Conservation (phyloP, 2,329 filamentous ascomycete species). For the Didymellaceae sp. region DNA sequence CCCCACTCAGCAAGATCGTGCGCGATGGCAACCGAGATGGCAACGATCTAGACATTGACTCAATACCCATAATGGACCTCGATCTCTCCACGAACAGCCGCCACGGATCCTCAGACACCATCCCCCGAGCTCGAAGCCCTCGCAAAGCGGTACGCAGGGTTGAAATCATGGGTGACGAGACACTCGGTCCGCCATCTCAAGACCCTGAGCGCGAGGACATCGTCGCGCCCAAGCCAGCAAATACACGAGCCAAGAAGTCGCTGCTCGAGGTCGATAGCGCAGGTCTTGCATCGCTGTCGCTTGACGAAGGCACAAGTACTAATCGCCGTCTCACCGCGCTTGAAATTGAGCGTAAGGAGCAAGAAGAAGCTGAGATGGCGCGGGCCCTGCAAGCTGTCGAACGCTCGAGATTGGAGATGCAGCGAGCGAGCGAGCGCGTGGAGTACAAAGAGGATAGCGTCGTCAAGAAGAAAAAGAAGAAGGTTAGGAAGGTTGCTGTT, state of each 20-base stretch:
- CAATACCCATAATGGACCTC: conserved; percentile 94
- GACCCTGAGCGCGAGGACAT: conserved; percentile 39
- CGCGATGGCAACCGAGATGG: conserved; percentile 68
- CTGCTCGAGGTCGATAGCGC: conserved; percentile 88
- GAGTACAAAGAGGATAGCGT: conserved; percentile 72
- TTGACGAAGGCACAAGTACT: conserved; percentile 58
- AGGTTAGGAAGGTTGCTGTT: conserved; percentile 53
- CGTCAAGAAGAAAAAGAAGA: conserved; percentile 67
- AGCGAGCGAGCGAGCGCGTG: conserved; percentile 77
- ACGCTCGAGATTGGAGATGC: conserved; percentile 85
- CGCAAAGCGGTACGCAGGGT: conserved; percentile 46
- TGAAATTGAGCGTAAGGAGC: conserved; percentile 71
- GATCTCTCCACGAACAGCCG: conserved; percentile 64
- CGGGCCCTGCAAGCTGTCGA: conserved; percentile 90
- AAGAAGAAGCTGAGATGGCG: conserved; percentile 87
- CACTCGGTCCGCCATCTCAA: conserved; percentile 49
- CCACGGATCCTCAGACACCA: conserved; percentile 22
- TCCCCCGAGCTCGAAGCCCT: conserved; percentile 35
- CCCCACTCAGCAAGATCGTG: conserved; percentile 79
- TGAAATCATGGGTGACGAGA: conserved; percentile 58
- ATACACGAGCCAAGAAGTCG: conserved; percentile 61
- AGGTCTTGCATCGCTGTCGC: conserved; percentile 73
- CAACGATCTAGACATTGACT: conserved; percentile 85
- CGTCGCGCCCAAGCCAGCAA: conserved; percentile 29
- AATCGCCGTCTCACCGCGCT: conserved; percentile 46